Percentiles rank a stretch among this genome's conserved stretches.
Conservation (phyloP, 352 stramenopile genomes). For the Phytophthora tubulina region DNA sequence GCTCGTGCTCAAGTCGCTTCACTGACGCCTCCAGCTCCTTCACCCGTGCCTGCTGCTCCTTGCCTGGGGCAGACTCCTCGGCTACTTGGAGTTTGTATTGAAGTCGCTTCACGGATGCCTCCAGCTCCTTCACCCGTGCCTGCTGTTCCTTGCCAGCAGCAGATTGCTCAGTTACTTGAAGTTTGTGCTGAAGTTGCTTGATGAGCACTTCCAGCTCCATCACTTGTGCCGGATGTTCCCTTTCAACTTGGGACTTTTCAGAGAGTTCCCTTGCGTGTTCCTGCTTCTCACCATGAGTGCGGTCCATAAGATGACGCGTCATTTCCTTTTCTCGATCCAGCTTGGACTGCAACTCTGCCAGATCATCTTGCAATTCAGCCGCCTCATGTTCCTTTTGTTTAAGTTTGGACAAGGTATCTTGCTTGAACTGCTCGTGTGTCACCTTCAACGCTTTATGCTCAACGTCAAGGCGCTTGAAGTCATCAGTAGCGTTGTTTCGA, state of each 20-base stretch:
- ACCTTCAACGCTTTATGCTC: constrained; percentile 45
- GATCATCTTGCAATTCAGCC: constrained; percentile 57
- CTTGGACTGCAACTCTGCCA: constrained; percentile 67
- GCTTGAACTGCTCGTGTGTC: constrained; percentile 53
- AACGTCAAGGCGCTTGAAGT: constrained; percentile 32
- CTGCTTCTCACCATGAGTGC: constrained; percentile 40
- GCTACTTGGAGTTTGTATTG: constrained; percentile 43
- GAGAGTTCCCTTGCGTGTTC: constrained; percentile 32
- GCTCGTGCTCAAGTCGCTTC: constrained; percentile 46
- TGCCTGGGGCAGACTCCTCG: constrained; percentile 31
- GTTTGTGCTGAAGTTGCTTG: constrained; percentile 45
- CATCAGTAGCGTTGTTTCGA: constrained; percentile 23
- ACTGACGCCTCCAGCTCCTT: constrained; percentile 46
- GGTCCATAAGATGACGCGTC: constrained; percentile 59
- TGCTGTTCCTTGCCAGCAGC: constrained; percentile 25
- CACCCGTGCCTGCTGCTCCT: constrained; percentile 29
- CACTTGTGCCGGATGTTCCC: constrained; percentile 8
- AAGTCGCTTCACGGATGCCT: constrained; percentile 44
- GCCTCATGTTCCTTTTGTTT: constrained; percentile 47
- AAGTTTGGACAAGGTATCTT: constrained; percentile 36
- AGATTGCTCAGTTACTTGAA: constrained; percentile 41
- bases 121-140: constrained; percentile 36
- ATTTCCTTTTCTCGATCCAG: constrained; percentile 65
- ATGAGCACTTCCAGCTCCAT: constrained; percentile 45
- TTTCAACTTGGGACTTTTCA: constrained; percentile 25